Conservation (phyloP, 2,329 filamentous ascomycete species). For the Curvularia sp. region DNA sequence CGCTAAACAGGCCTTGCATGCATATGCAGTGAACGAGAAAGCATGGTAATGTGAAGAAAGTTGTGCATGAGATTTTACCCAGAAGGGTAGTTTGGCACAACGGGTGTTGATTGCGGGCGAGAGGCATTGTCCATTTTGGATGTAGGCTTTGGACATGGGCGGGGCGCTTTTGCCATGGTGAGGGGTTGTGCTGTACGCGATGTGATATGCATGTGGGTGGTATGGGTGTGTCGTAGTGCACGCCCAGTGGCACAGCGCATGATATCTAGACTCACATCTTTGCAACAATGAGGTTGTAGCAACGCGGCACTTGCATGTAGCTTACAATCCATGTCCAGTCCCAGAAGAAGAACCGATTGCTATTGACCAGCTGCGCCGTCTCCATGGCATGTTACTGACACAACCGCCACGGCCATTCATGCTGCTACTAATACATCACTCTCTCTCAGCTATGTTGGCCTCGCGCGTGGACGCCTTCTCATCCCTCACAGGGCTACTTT, state of each 20-base stretch:
- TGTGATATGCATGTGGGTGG: neutral
- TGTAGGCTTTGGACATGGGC: neutral
- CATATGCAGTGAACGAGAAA: neutral
- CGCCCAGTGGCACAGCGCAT: neutral
- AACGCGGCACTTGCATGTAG: neutral
- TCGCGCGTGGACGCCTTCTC: neutral
- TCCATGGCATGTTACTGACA: neutral
- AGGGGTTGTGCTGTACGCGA: neutral
- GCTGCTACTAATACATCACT: neutral
- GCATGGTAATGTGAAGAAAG: neutral
- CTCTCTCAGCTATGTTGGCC: slow-evolving; percentile 1
- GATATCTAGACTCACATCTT: neutral
- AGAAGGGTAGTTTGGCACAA: neutral
- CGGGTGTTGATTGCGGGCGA: neutral
- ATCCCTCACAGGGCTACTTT: slow-evolving; percentile 3
- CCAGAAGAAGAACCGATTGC: neutral
- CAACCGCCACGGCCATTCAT: neutral
- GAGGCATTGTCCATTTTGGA: slow-evolving; percentile 2
- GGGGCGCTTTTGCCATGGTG: neutral
- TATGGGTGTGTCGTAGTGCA: neutral
- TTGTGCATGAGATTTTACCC: neutral
- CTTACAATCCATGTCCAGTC: neutral
- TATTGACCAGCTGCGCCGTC: neutral
- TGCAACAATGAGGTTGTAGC: neutral
- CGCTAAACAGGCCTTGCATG: too few species aligned